These are phyloP conservation scores for Oryza coarctata DNA, from an alignment of 176 grass and related monocot species.

Conservation along the genomic window DNA sequence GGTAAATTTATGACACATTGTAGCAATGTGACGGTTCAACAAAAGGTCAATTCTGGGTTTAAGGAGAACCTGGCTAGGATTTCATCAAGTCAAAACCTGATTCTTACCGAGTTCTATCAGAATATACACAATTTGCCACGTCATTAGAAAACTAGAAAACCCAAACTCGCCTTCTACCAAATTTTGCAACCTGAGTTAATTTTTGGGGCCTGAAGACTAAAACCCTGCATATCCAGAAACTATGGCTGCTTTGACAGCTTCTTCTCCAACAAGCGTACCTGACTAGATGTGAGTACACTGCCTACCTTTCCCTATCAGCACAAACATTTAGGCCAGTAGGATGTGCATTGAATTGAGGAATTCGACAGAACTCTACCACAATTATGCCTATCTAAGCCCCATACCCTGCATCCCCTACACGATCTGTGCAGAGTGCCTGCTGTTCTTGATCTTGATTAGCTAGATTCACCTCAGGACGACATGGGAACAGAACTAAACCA, in stretches of 20 bases:
- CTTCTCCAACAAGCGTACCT: neutral
- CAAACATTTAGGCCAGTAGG: neutral
- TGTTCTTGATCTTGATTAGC: neutral
- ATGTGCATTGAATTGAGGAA: neutral
- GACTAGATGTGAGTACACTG: neutral
- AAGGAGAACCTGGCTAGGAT: neutral
- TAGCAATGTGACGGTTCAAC: neutral
- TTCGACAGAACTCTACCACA: neutral
- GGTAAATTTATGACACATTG: neutral
- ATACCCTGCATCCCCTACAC: neutral
- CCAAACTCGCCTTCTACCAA: neutral
- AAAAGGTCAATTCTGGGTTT: neutral
- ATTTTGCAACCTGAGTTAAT: neutral
- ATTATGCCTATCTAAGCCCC: neutral
- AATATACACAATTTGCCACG: constrained; percentile 16
- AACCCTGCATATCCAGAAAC: constrained; percentile 17
- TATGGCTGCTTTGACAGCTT: neutral
- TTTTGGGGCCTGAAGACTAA: neutral
- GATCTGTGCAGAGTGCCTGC: neutral
- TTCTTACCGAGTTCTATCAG: neutral
- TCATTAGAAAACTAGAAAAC: neutral
- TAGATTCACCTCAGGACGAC: constrained; percentile 9
- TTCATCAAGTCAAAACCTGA: neutral
- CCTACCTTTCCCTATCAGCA: neutral
- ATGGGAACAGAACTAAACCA: constrained; percentile 1